A percentile compares a stretch with the other conserved stretches of the same genome.
Conservation (phyloP, 345 rosid species). For the Psidium friedrichsthalianum region DNA sequence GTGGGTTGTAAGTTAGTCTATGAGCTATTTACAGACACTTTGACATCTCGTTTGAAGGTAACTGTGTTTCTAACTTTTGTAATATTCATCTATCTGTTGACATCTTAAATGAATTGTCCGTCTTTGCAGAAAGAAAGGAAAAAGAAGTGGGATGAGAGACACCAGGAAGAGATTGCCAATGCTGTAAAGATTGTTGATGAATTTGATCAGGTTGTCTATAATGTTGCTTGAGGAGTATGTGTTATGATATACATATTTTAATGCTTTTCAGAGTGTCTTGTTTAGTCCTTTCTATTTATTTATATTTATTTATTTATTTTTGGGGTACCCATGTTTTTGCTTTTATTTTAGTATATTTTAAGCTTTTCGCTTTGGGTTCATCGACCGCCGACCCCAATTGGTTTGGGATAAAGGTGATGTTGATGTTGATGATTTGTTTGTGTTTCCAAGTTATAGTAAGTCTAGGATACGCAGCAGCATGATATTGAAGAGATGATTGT, state of each 20-base stretch:
- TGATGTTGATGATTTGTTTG: no score
- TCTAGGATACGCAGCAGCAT: not conserved
- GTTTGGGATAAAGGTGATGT: no score
- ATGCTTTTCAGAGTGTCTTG: no score
- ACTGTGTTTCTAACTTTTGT: not conserved
- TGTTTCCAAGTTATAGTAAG: not conserved
- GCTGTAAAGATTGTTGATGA: slow-evolving; percentile 66
- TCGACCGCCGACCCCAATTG: no score
- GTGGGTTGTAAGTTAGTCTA: slow-evolving; percentile 84
- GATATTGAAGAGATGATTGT: not conserved
- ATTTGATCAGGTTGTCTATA: slow-evolving; percentile 55
- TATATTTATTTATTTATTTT: no score
- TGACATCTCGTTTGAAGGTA: slow-evolving; percentile 85
- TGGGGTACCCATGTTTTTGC: no score
- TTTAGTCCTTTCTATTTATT: no score
- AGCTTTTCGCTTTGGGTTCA: no score
- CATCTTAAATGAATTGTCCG: not conserved
- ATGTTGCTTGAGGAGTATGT: not conserved
- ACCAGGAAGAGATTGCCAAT: slow-evolving; percentile 75
- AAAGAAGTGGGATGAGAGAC: slow-evolving; percentile 84
- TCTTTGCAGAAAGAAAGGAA: slow-evolving; percentile 58
- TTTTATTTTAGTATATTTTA: no score
- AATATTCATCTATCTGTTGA: not conserved
- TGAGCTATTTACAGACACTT: slow-evolving; percentile 53
- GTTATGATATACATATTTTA: not conserved